Evolutionary conservation across 2,329 filamentous ascomycete genomes (phyloP), one percentile per base, ranked within the genome.

Genomic region (Mycosphaerella arachidis): DNA sequence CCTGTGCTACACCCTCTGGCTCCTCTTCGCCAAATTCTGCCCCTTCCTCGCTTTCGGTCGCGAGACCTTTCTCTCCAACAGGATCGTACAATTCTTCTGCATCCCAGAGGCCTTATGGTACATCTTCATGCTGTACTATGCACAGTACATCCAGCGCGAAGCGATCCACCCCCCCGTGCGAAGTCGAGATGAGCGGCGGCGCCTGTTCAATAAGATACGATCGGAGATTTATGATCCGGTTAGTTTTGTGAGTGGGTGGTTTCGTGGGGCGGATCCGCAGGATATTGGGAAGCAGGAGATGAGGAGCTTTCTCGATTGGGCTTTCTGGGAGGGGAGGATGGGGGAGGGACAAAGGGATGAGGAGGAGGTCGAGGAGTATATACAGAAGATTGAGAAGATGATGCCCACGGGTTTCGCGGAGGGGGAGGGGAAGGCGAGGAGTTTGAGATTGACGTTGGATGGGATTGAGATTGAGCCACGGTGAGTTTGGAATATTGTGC

Each of bases 271-370:
- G 1, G 76, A 81, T 9, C 59, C 77, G 1, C 71, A 76, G 18
- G 84, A 87, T 35, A 84, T 91, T 57, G 78, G 81, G 48, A 77
- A 82, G n/a, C 86, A 89, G n/a, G 89, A 90, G 67, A 73, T 90
- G 55, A 81, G 79, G 64, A 84, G 88, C 62, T 90, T 89, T 66
- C 72, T 88, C 24, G 76, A 82, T 8, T 91, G 88, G 88, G 86
- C 84, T 1, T 85, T 90, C 67, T 83, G 68, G 64, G 71, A 73
- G 82, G 88, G 48, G 85, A 89, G 70, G 73, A 88, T 55, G 79
- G 79, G 65, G 82, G 83, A 88, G 66, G 77, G 74, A 9, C 74
- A 79, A 4, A 70, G 75, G 6, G 75, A 78, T 18, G 76, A 83
- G 10, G 79, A 81, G 27, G 81, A 85, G 71, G 68, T 87, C 50